phyloP scores from a whole-genome alignment of 2,329 filamentous ascomycete genomes.

The Leptographium radiaticola region DNA sequence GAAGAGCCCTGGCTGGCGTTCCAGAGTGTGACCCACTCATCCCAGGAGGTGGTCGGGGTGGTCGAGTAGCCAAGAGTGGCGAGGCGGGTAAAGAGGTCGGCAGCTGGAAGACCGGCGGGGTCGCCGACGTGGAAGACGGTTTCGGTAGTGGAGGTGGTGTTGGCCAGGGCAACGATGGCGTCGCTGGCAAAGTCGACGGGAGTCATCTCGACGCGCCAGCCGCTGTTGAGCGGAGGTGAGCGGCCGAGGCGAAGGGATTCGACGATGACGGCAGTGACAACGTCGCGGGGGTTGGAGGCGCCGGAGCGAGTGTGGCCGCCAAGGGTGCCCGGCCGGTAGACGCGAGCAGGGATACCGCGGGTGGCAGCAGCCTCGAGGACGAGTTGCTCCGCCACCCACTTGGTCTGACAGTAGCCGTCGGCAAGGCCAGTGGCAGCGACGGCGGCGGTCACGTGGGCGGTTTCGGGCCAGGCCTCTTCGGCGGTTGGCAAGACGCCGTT shows the following conservation, averaged over 20 bases:
- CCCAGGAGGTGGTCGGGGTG: conserved; percentile 45
- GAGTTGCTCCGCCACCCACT: conserved; percentile 70
- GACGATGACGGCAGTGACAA: conserved; percentile 62
- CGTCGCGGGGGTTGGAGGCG: conserved; percentile 65
- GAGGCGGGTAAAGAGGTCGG: conserved; percentile 51
- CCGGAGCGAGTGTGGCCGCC: conserved; percentile 65
- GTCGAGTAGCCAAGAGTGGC: conserved; percentile 58
- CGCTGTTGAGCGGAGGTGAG: conserved; percentile 38
- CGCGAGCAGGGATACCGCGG: conserved; percentile 56
- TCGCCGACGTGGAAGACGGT: conserved; percentile 64
- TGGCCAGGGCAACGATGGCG: conserved; percentile 54
- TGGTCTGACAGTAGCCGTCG: conserved; percentile 68
- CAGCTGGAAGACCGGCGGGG: conserved; percentile 54
- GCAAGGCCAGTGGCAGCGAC: conserved; percentile 51
- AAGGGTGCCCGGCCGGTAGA: conserved; percentile 64
- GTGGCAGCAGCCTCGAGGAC: conserved; percentile 50
- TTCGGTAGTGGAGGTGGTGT: conserved; percentile 38
- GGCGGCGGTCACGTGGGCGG: conserved; percentile 50
- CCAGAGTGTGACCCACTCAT: conserved; percentile 66
- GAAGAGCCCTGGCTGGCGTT: conserved; percentile 34
- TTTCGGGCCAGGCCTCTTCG: conserved; percentile 57
- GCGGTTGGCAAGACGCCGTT: conserved; percentile 68
- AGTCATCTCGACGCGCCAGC: conserved; percentile 76
- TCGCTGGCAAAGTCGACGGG: conserved; percentile 71
- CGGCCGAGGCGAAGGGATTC: conserved; percentile 61